Evolutionary conservation across 1,284 basidiomycete species (phyloP).

Genomic region (Cryptococcus sp.): DNA sequence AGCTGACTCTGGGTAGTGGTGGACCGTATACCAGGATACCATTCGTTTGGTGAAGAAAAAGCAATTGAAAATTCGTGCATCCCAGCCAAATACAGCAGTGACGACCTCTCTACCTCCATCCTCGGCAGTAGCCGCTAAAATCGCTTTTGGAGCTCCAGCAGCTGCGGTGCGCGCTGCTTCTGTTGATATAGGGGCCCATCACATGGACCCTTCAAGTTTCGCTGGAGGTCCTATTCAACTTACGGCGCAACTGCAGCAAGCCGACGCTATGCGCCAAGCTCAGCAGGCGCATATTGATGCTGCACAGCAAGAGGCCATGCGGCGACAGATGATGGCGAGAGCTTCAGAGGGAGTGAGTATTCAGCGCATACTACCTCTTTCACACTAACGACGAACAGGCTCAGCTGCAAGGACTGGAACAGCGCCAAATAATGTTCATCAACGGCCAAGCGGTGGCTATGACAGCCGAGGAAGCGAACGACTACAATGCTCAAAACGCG

Average conservation of each 20-base stretch:
- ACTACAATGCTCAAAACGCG: slow-evolving; percentile 4
- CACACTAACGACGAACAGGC: too few species aligned
- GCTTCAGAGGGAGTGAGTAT: neutral
- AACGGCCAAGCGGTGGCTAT: slow-evolving; percentile 9
- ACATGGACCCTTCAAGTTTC: neutral
- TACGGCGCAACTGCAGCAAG: slow-evolving; percentile 14
- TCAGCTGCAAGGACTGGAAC: too few species aligned
- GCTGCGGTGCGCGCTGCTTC: slow-evolving; percentile 22
- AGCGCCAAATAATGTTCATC: neutral
- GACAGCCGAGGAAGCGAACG: slow-evolving; percentile 10
- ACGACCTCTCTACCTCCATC: slow-evolving; percentile 11
- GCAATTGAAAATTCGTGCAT: slow-evolving; percentile 2
- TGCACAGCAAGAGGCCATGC: slow-evolving; percentile 7
- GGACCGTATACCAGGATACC: slow-evolving; percentile 17
- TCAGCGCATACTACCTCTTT: neutral
- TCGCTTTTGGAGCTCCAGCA: slow-evolving; percentile 17
- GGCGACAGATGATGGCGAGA: neutral
- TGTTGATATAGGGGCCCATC: slow-evolving; percentile 3
- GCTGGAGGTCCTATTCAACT: slow-evolving; percentile 8
- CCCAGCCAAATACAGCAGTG: neutral
- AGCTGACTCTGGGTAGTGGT: slow-evolving; percentile 9
- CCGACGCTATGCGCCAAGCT: slow-evolving; percentile 19
- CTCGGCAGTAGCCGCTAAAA: slow-evolving; percentile 18
- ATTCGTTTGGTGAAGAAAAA: slow-evolving; percentile 1
- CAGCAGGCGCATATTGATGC: slow-evolving; percentile 24